Conservation (phyloP, 352 stramenopile genomes). For the Globisporangium camurandrum region DNA sequence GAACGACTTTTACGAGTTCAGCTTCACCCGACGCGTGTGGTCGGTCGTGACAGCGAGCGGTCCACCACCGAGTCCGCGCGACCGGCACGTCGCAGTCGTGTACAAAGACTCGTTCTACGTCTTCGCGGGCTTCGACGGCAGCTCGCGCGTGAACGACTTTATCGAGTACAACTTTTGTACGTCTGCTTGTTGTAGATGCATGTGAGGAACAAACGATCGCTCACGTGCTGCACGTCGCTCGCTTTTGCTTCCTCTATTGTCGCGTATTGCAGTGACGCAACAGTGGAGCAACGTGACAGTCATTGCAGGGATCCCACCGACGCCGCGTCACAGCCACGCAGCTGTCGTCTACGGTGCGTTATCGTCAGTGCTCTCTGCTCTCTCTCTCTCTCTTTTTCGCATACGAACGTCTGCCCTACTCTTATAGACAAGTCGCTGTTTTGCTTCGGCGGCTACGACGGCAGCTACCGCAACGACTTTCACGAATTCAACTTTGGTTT, state of each 20-base stretch:
- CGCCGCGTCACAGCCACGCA: constrained; percentile 92
- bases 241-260: constrained; percentile 1
- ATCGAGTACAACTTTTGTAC: constrained; percentile 92
- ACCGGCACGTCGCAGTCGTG: constrained; percentile 92
- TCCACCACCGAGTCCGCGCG: constrained; percentile 80
- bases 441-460: constrained; percentile 94
- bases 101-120: constrained; percentile 93
- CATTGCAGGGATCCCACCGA: constrained; percentile 81
- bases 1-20: constrained; percentile 93
- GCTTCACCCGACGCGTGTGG: constrained; percentile 81
- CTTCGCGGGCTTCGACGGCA: constrained; percentile 92
- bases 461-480: constrained; percentile 93
- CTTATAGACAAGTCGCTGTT: constrained; percentile 72
- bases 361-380: too few relatives aligned
- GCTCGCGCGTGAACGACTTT: constrained; percentile 91
- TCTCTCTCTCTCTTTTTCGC: too few relatives aligned
- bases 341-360: constrained; percentile 84
- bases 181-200: constrained; percentile 6
- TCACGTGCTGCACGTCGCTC: too few relatives aligned
- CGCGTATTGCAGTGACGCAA: constrained; percentile 45
- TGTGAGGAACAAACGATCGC: too few relatives aligned
- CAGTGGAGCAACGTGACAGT: constrained; percentile 71
- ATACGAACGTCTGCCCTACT: neutral
- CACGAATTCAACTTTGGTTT: constrained; percentile 93
- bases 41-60: constrained; percentile 59